phyloP scores from a whole-genome alignment of 2,329 filamentous ascomycete species.

The Eurotiales sp. region DNA sequence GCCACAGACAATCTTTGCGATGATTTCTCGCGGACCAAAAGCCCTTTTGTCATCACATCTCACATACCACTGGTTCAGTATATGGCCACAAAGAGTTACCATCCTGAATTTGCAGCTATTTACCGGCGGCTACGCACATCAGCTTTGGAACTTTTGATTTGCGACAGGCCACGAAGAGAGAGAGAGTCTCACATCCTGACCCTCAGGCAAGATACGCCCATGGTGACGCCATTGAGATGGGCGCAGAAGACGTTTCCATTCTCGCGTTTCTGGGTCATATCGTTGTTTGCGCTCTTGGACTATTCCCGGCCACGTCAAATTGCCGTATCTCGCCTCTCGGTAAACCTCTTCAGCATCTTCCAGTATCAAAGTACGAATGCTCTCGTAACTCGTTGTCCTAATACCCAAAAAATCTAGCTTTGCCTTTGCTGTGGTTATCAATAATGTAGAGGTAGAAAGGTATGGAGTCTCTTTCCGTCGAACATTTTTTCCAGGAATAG shows the following conservation, averaged over 20 bases:
- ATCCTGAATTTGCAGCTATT: conserved; percentile 10
- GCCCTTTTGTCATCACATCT: background rate
- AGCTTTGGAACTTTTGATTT: background rate
- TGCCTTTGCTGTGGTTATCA: background rate
- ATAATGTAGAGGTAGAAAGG: background rate
- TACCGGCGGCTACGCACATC: background rate
- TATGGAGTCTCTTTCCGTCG: background rate
- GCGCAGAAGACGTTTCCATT: background rate
- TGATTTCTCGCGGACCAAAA: conserved; percentile 3
- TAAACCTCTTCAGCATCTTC: conserved; percentile 7
- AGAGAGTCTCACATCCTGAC: background rate
- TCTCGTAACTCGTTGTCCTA: background rate
- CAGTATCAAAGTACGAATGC: background rate
- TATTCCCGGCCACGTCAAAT: conserved; percentile 2
- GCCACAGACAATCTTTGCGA: background rate
- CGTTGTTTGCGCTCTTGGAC: background rate
- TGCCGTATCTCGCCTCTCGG: background rate
- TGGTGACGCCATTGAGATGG: conserved; percentile 8
- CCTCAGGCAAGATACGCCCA: conserved; percentile 3
- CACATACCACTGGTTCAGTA: conserved; percentile 4
- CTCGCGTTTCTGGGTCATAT: conserved; percentile 7
- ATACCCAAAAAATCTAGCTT: conserved; percentile 1
- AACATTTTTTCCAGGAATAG: conserved; percentile 5
- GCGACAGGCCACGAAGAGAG: background rate
- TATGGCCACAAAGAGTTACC: conserved; percentile 1